Percentiles rank a stretch among this genome's conserved stretches.
These are phyloP conservation scores for Fusarium cicatricum DNA, from an alignment of 2,329 filamentous ascomycete genomes.

Conservation along the genomic window DNA sequence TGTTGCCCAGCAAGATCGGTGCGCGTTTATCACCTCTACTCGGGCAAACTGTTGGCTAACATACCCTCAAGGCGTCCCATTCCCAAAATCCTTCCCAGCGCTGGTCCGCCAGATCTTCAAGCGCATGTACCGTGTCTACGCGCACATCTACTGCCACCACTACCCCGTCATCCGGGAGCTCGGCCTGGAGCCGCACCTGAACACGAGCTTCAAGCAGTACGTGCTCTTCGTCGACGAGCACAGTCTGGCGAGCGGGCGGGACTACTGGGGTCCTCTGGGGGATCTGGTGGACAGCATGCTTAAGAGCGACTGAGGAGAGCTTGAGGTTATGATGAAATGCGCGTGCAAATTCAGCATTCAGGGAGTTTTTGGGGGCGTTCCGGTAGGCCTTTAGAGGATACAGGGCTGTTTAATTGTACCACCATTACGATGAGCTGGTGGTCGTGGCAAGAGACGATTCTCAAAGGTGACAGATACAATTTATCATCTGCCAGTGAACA, in stretches of 20 bases:
- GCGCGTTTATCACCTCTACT: conserved; percentile 36
- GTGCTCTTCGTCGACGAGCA: conserved; percentile 99
- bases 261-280: conserved; percentile 95
- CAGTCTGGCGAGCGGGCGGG: conserved; percentile 87
- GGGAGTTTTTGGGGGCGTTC: conserved; percentile 35
- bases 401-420: conserved; percentile 32
- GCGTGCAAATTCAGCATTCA: conserved; percentile 14
- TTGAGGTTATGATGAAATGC: conserved; percentile 15
- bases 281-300: conserved; percentile 98
- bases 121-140: conserved; percentile 97
- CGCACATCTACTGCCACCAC: conserved; percentile 99
- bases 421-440: conserved; percentile 25
- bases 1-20: conserved; percentile 95
- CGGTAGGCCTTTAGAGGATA: conserved; percentile 11
- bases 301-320: conserved; percentile 75
- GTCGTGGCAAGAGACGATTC: not conserved
- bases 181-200: conserved; percentile 94
- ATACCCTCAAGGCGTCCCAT: conserved; percentile 75
- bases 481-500: too few relatives aligned
- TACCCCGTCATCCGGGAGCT: conserved; percentile 96
- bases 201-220: conserved; percentile 99
- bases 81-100: conserved; percentile 89
- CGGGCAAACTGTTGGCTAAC: conserved; percentile 12
- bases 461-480: too few relatives aligned
- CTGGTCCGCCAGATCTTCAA: conserved; percentile 98